A percentile compares a stretch with the other conserved stretches of the same genome.
Evolutionary conservation across 2,329 filamentous ascomycete species (phyloP).

Genomic region (Cryphonectria naterciae): DNA sequence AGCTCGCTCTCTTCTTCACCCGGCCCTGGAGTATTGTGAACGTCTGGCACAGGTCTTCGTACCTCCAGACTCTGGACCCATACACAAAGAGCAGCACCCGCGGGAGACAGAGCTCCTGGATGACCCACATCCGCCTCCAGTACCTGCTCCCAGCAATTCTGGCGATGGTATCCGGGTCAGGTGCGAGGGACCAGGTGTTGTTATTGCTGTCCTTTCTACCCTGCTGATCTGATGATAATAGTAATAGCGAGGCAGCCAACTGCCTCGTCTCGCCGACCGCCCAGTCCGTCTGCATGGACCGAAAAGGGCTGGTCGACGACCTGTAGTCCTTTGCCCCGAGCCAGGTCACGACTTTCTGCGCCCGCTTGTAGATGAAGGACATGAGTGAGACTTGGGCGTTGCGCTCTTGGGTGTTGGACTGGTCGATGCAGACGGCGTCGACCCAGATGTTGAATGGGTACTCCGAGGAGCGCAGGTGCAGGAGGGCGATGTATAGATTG

Average conservation of each 20-base stretch:
- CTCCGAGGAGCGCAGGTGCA: background rate
- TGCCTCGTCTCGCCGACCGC: background rate
- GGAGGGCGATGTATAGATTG: background rate
- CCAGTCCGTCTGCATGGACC: background rate
- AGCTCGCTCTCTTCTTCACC: background rate
- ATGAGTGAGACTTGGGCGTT: slow-evolving; percentile 3
- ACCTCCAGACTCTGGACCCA: background rate
- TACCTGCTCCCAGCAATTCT: background rate
- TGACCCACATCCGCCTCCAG: background rate
- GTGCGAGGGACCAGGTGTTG: background rate
- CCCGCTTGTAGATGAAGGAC: slow-evolving; percentile 6
- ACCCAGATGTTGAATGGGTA: background rate
- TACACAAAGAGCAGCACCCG: background rate
- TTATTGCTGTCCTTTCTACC: background rate
- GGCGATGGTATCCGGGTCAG: background rate
- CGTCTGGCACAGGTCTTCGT: background rate
- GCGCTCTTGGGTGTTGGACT: background rate
- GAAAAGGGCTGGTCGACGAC: background rate
- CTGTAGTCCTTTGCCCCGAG: background rate
- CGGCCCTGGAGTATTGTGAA: background rate
- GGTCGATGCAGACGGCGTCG: slow-evolving; percentile 6
- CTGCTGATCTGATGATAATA: background rate
- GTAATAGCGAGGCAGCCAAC: background rate
- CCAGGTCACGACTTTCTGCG: slow-evolving; percentile 16
- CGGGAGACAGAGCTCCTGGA: slow-evolving; percentile 6